Base-by-base conservation (phyloP, 495 filamentous ascomycete genomes). In the Aspergillus sclerotioniger region DNA sequence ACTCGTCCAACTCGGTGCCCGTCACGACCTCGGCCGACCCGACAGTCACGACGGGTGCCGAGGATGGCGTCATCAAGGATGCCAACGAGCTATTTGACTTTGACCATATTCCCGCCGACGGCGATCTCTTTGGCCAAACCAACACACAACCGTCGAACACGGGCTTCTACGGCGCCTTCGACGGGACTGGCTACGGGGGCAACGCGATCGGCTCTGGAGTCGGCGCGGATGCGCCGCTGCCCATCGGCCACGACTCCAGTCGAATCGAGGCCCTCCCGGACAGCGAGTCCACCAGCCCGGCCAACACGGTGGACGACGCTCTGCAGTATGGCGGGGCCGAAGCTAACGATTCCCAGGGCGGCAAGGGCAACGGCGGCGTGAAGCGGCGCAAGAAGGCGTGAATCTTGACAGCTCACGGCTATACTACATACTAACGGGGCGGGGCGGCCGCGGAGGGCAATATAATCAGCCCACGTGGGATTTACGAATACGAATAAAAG, bases 271-370 rank as follows among this genome's bases (percentile, higher is more conserved):
- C 78, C 16, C 62, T 78, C 56, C 77, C 76, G 4, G 77, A 78
- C 52, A 80, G 77, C 54, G 77, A 79, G 61, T 50, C 70, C n/a
- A 75, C 77, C 7, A 80, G 77, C 58, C 77, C 77, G 6, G 59
- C 69, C 58, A 60, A 68, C 54, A 70, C 70, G 0, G 56, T 68
- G 4, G 76, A 74, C 37, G 72, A 76, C 10, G 58, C 47, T 8
- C 12, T 44, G 6, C 60, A 60, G 39, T 63, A 62, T 31, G 32
- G 41, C 43, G 54, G 52, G 13, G 39, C 45, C 13, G 59, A 61
- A 13, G 19, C 46, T 19, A 54, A 59, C 35, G 60, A 59, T 45
- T 43, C 54, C 20, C 60, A 62, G 50, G 59, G 54, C 59, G 62
- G 55, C 3, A 58, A 62, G 51, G 57, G 55, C 46, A 53, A 59